Conservation (phyloP, 345 rosid species). For the Syzygium aromaticum region DNA sequence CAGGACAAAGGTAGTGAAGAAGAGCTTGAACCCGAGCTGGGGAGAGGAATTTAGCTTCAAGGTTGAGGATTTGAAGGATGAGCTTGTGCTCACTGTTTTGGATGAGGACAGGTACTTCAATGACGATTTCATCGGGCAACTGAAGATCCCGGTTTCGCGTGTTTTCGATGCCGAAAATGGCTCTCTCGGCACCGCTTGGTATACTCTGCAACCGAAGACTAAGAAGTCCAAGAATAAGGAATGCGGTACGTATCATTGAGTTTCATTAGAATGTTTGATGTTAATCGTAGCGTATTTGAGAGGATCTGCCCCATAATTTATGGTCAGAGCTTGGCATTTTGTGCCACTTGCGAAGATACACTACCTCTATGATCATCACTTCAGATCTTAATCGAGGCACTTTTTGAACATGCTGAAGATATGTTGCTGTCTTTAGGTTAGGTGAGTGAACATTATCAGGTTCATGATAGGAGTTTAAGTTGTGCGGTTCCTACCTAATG, state of each 20-base stretch:
- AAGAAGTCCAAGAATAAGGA: conserved; percentile 70
- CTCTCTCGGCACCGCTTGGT: conserved; percentile 79
- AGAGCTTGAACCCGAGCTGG: conserved; percentile 84
- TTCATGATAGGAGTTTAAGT: background rate
- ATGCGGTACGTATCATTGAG: conserved; percentile 43
- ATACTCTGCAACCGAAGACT: conserved; percentile 64
- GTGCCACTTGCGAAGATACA: background rate
- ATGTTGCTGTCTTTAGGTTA: background rate
- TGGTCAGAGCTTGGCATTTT: background rate
- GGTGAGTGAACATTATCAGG: background rate
- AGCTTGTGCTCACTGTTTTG: conserved; percentile 62
- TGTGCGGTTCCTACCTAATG: background rate
- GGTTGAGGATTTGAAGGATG: conserved; percentile 93
- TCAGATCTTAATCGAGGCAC: background rate
- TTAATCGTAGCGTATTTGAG: background rate
- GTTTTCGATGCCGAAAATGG: conserved; percentile 73
- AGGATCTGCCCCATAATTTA: background rate
- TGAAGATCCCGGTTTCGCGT: conserved; percentile 49
- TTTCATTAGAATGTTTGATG: background rate
- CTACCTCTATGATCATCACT: background rate
- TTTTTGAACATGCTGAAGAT: background rate
- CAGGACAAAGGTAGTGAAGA: conserved; percentile 81
- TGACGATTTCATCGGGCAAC: conserved; percentile 77
- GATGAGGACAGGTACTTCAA: conserved; percentile 90
- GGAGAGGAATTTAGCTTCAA: conserved; percentile 78